These are phyloP conservation scores for Allodekkera sacchari DNA, from an alignment of 805 yeast species.

Conservation along the genomic window DNA sequence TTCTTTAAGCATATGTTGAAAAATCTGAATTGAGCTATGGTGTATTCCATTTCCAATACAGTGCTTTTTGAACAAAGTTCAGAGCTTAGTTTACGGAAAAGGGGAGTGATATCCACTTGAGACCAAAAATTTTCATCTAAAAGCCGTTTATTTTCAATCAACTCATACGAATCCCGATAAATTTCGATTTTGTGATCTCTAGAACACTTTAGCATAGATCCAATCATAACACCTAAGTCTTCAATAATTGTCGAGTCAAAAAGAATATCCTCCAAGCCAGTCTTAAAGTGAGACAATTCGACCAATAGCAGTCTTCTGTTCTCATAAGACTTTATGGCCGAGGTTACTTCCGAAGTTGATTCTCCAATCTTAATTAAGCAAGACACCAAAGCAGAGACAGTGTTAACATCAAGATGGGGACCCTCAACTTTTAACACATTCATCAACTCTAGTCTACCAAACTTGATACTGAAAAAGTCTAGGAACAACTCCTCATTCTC, in stretches of 20 bases:
- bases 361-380: slow-evolving; percentile 6
- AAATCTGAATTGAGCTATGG: slow-evolving; percentile 17
- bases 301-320: slow-evolving; percentile 11
- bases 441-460: slow-evolving; percentile 8
- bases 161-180: slow-evolving; percentile 14
- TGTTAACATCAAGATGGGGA: slow-evolving; percentile 9
- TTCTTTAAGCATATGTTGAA: slow-evolving; percentile 16
- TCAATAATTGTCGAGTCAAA: slow-evolving; percentile 14
- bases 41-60: slow-evolving; percentile 13
- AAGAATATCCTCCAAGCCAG: slow-evolving; percentile 13
- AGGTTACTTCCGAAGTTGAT: slow-evolving; percentile 6
- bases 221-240: slow-evolving; percentile 18
- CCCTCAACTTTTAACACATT: slow-evolving; percentile 7
- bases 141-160: slow-evolving; percentile 13
- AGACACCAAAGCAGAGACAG: slow-evolving; percentile 11
- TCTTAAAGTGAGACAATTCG: slow-evolving; percentile 9
- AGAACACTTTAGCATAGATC: slow-evolving; percentile 15
- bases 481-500: slow-evolving; percentile 32
- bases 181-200: slow-evolving; percentile 4
- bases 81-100: slow-evolving; percentile 11
- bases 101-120: slow-evolving; percentile 12
- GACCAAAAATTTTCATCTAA: slow-evolving; percentile 22
- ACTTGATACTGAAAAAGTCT: slow-evolving; percentile 24
- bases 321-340: slow-evolving; percentile 11
- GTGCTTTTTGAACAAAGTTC: slow-evolving; percentile 10